Base-by-base conservation (phyloP, 1,284 basidiomycete genomes). In the Cryptococcus maquisensis region DNA sequence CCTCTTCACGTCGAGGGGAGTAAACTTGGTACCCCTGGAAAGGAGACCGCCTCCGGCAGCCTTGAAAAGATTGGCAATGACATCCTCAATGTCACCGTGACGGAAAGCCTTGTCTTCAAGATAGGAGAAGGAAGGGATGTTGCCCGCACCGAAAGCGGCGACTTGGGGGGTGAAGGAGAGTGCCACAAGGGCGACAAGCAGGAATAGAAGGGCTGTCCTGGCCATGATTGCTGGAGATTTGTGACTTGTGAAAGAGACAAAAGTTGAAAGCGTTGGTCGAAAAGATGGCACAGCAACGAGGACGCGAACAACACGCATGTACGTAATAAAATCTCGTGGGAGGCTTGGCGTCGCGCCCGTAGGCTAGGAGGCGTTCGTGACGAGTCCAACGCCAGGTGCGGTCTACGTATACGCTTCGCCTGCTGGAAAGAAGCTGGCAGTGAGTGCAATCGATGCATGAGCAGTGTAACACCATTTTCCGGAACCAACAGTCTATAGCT, bases 51-150 rank as follows among this genome's bases (percentile, higher is more conserved):
- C 80, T 4, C 80, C 81, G 21, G 79, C 81, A 49, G 82, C 81
- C 76, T 90, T 90, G 54, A 83, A 75, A 12, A 90, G 69, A 21
- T 60, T 63, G 9, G 54, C 63, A 45, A 72, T 64, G 52, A 67
- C 51, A 53, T 49, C 68, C 65, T 89, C 88, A 58, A 91, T 90
- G 73, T 91, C 88, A 38, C 89, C 89, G 71, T 92, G 89, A 45
- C 89, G 79, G 74, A 88, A 91, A 0, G 89, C 89, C 62, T 81
- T 83, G 46, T 87, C 73, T 59, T 78, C 76, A 28, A 77, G 69
- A 52, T 74, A 77, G 10, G 75, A 73, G 65, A 69, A 75, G 4
- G 65, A 64, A 15, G 75, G 73, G 54, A 76, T 76, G 53, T 76
- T 76, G 39, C 73, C 72, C 23, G 74, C 74, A 38, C 74, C 74